phyloP scores from a whole-genome alignment of 257 asterid species.

The Solanum chiquidenum region DNA sequence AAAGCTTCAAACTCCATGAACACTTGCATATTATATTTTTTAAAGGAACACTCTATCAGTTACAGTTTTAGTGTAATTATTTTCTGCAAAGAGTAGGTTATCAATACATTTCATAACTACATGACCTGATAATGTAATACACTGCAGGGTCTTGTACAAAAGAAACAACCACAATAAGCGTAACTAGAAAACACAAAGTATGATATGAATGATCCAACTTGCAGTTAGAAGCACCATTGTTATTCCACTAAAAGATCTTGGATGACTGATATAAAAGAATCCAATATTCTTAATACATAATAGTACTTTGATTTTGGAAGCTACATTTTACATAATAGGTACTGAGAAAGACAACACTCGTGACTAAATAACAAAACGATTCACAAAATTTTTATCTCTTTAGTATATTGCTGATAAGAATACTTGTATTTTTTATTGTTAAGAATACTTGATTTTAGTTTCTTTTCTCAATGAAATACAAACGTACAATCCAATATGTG shows the following conservation, averaged over 20 bases:
- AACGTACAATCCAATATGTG: background rate
- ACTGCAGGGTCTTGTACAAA: background rate
- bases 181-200: background rate
- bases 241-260: background rate
- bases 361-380: background rate
- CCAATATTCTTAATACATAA: background rate
- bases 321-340: background rate
- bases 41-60: background rate
- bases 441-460: background rate
- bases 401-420: background rate
- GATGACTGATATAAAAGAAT: background rate
- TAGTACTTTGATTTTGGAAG: background rate
- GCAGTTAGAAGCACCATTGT: background rate
- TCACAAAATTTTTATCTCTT: background rate
- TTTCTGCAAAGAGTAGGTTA: background rate
- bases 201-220: background rate
- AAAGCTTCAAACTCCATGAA: background rate
- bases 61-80: background rate
- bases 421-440: background rate
- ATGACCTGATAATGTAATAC: background rate
- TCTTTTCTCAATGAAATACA: background rate
- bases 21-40: background rate
- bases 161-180: background rate
- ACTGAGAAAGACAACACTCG: background rate
- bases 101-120: background rate